These are phyloP conservation scores for Tulasnella sp. DNA, from an alignment of 768 basidiomycete genomes.

Conservation along the genomic window DNA sequence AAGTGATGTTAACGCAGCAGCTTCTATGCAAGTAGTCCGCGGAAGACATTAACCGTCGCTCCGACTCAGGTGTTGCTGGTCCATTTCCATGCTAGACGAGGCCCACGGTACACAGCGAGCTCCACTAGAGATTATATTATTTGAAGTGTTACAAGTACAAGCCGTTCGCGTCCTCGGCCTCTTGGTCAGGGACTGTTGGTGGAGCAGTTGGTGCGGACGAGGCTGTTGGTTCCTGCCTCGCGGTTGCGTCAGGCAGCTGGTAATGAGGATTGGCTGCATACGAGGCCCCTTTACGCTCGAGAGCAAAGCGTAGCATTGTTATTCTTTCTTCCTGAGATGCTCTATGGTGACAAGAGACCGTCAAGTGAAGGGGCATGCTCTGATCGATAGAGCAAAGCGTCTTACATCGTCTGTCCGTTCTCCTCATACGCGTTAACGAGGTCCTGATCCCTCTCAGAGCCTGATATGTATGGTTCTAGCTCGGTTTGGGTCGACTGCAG, in stretches of 20 bases:
- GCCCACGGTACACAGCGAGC: too few relatives aligned
- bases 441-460: conserved; percentile 40
- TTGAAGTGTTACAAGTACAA: neutral
- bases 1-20: too few relatives aligned
- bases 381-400: too few relatives aligned
- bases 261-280: conserved; percentile 37
- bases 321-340: conserved; percentile 72
- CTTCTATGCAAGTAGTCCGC: too few relatives aligned
- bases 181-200: neutral
- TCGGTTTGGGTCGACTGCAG: conserved; percentile 46
- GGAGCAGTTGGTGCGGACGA: neutral
- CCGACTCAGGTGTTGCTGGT: too few relatives aligned
- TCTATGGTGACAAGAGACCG: conserved; percentile 29
- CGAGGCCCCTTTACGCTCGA: conserved; percentile 47
- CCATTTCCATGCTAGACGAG: too few relatives aligned
- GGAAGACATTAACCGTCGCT: too few relatives aligned
- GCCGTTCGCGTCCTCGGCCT: neutral
- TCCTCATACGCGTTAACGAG: conserved; percentile 51
- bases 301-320: conserved; percentile 51
- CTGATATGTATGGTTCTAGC: conserved; percentile 32
- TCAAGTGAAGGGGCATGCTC: neutral
- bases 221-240: neutral
- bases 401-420: conserved; percentile 59
- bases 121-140: too few relatives aligned
- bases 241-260: conserved; percentile 19